Evolutionary conservation across 2,329 filamentous ascomycete genomes (phyloP), one percentile per base, ranked within the genome.

Genomic region (Exophiala oligosperma): DNA sequence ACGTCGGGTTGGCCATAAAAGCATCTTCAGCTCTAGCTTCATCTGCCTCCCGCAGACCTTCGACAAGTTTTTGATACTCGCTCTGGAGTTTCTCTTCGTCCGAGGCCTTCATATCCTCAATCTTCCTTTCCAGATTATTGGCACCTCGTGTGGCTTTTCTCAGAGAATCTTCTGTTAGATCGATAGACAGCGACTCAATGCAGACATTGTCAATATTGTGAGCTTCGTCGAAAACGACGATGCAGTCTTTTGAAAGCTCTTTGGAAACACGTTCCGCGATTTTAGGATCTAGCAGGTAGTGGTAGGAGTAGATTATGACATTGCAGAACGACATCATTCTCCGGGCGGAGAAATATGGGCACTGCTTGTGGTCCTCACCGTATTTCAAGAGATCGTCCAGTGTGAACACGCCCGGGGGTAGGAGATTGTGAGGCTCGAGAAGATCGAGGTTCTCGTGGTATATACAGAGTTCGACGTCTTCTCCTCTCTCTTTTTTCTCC

Each of bases 241-340:
- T 99, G 72, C 92, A 97, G 73, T 99, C 95, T 68, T 97, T 97
- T 0, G 94, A 97, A 9, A 99, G 84, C 69, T 99, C 94, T 73
- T 89, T 92, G 0, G 94, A 97, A 1, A 97, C 92, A 57, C 93
- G 76, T 71, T 99, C 94, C 11, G 94, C 94, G 68, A 99, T 99
- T 73, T 99, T 99, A 2, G 94, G 94, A 69, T 99, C 95, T 14
- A 99, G 84, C 2, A 99, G 84, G 70, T 99, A 99, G 74, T 99
- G 94, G 71, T 99, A 99, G 0, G 94, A 99, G 77, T 99, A 99
- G 66, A 99, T 99, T 70, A 99, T 97, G 70, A 99, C 92, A 72
- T 99, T 97, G 82, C 94, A 99, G 71, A 92, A 97, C 69, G 94
- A 89, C 93, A 99, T 97, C 94, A 99, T 99, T 64, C 94, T 86